Percentiles rank a stretch among this genome's conserved stretches.
Conservation (phyloP, 495 filamentous ascomycete genomes). For the Amorphotheca resinae region DNA sequence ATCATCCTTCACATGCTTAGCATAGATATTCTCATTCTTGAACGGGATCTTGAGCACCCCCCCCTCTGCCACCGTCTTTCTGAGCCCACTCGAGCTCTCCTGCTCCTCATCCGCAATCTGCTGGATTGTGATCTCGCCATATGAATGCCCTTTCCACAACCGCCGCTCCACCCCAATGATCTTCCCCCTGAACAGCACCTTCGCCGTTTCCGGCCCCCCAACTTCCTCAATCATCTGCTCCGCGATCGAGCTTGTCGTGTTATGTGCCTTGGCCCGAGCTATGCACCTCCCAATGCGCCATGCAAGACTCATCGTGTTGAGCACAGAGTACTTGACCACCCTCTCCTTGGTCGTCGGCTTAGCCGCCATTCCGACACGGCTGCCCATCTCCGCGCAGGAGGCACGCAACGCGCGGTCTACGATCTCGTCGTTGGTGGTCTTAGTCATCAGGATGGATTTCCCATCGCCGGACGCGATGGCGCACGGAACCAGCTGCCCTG, state of each 20-base stretch:
- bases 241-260: constrained; percentile 27
- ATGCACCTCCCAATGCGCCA: constrained; percentile 32
- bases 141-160: constrained; percentile 33
- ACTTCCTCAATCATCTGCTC: constrained; percentile 34
- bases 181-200: constrained; percentile 38
- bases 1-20: constrained; percentile 20
- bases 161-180: constrained; percentile 35
- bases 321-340: constrained; percentile 23
- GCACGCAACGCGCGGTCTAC: constrained; percentile 25
- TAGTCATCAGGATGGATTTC: constrained; percentile 26
- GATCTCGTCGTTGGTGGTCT: constrained; percentile 24
- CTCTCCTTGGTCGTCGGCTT: constrained; percentile 22
- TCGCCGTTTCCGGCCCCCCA: constrained; percentile 31
- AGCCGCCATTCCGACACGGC: constrained; percentile 23
- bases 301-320: constrained; percentile 29
- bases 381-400: constrained; percentile 26
- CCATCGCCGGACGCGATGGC: constrained; percentile 29
- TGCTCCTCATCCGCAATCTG: constrained; percentile 17
- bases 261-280: constrained; percentile 26
- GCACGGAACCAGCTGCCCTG: constrained; percentile 23
- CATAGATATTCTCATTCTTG: constrained; percentile 41
- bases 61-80: constrained; percentile 9
- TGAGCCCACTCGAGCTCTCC: constrained; percentile 5
- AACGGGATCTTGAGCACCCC: constrained; percentile 33
- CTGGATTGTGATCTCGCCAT: constrained; percentile 29